phyloP scores from a whole-genome alignment of 441 rosid genomes.

The Theobroma grandiflorum region DNA sequence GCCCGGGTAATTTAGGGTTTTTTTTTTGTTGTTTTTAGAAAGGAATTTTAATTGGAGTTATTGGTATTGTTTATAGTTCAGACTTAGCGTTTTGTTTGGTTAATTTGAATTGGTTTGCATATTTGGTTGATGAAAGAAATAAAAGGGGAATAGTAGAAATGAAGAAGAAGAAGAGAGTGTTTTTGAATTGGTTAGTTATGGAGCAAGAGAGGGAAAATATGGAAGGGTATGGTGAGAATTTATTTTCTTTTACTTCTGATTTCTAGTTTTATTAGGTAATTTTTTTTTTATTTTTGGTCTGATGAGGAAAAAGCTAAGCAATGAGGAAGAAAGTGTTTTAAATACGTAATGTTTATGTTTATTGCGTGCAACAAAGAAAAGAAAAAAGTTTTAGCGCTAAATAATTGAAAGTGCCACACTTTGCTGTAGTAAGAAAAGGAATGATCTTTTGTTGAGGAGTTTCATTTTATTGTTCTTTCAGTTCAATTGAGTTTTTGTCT shows the following conservation, averaged over 20 bases:
- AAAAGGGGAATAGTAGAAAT: background rate
- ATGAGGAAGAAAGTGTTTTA: background rate
- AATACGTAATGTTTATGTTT: background rate
- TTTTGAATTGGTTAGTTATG: background rate
- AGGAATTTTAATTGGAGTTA: background rate
- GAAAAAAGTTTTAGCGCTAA: background rate
- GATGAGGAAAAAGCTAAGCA: background rate
- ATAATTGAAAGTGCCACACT: background rate
- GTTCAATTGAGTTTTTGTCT: background rate
- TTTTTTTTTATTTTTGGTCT: background rate
- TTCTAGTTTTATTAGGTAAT: background rate
- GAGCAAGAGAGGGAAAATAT: background rate
- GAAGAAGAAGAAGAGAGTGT: background rate
- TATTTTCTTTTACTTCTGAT: background rate
- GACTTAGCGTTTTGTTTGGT: background rate
- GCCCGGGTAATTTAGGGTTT: conserved; percentile 11
- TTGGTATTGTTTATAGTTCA: conserved; percentile 4
- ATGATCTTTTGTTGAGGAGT: background rate
- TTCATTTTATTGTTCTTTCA: background rate
- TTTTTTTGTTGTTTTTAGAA: background rate
- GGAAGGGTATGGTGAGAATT: background rate
- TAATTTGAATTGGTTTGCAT: background rate
- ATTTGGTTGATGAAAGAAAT: conserved; percentile 16
- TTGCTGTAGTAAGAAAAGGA: background rate
- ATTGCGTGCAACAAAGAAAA: background rate